Evolutionary conservation across 495 filamentous ascomycete genomes (phyloP), one percentile per base, ranked within the genome.

Genomic region (Neurospora sp.): DNA sequence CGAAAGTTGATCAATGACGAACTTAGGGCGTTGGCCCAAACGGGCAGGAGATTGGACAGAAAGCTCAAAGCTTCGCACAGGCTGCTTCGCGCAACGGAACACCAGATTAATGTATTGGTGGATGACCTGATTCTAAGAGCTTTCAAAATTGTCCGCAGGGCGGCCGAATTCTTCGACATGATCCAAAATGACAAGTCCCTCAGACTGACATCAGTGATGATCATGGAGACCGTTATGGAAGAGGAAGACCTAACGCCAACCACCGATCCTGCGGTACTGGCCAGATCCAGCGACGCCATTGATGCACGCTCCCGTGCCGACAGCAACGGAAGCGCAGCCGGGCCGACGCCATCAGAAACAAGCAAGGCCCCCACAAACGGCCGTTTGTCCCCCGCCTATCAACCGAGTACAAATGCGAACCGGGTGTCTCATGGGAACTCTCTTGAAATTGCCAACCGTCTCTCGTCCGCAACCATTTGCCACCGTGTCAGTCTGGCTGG

Each of bases 51-150:
- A 65, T 84, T 97, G 76, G 92, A 94, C 78, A 91, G 91, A 72
- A 85, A 89, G 68, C 83, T 82, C 73, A 77, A 77, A 14, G 22
- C 27, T 65, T 65, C 53, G 27, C 53, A 65, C 53, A 65, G 53
- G 53, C 27, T 65, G n/a, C 70, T 81, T 27, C 71, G 83, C 14
- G 80, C 87, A 10, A 80, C 82, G 41, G 84, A 88, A 22, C 85
- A 90, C 3, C 87, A 90, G 39, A 83, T 93, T 40, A 93, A 95
- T 75, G 88, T 89, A 73, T 86, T 94, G 39, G 85, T 97, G 69
- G 95, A 98, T 79, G 93, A 97, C 79, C 92, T 98, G 89, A 90
- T 98, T 12, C 82, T 97, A 69, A 94, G 94, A 78, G 94, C 94
- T 0, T 98, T 96, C 84, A 95, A 92, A 76, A 93, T 98, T 72